Conservation (phyloP, 305 asterid species). For the Fraxinus albicans region DNA sequence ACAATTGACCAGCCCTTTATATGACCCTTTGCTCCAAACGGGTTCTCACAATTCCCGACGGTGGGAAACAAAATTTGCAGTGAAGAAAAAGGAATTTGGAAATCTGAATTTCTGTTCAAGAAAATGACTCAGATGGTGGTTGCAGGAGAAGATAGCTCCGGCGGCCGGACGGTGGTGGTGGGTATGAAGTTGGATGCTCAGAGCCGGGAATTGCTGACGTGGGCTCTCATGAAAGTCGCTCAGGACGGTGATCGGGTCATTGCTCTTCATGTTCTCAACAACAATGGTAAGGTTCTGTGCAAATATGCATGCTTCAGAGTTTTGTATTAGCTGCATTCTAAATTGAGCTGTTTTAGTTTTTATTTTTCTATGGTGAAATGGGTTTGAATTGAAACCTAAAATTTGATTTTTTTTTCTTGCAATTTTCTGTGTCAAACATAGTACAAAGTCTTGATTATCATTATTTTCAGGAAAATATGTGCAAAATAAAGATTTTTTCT, state of each 20-base stretch:
- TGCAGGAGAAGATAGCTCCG: slow-evolving; percentile 43
- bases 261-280: slow-evolving; percentile 85
- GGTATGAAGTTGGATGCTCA: slow-evolving; percentile 78
- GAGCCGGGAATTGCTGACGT: slow-evolving; percentile 83
- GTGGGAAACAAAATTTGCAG: background rate
- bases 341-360: background rate
- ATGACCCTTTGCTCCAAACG: background rate
- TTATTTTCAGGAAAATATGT: background rate
- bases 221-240: slow-evolving; percentile 93
- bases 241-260: slow-evolving; percentile 84
- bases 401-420: background rate
- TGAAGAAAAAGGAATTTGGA: slow-evolving; percentile 14
- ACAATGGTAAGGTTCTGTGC: slow-evolving; percentile 44
- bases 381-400: background rate
- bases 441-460: background rate
- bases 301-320: background rate
- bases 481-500: background rate
- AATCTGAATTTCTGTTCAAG: background rate
- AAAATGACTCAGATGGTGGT: slow-evolving; percentile 43
- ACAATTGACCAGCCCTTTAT: slow-evolving; percentile 24
- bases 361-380: background rate
- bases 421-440: background rate
- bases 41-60: slow-evolving; percentile 5
- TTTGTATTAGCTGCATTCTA: background rate
- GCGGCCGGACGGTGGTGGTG: slow-evolving; percentile 69